Evolutionary conservation across 345 rosid species (phyloP).

Genomic region (Viola odorata): DNA sequence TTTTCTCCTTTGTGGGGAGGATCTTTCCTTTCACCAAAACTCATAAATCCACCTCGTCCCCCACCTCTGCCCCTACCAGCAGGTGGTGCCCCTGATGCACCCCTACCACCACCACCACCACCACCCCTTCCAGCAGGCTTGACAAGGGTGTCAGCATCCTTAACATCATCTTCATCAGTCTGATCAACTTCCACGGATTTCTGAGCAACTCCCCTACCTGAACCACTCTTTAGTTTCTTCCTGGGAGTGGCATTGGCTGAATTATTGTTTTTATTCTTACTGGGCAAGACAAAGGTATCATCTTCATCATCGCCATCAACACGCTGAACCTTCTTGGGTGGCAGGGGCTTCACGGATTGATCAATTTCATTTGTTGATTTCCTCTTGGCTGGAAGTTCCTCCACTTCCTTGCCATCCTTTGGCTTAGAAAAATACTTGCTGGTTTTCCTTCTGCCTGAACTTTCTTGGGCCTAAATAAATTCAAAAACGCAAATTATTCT

Average conservation of each 20-base stretch:
- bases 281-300: conserved; percentile 51
- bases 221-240: conserved; percentile 68
- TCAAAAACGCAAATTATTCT: neutral
- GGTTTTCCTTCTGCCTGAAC: conserved; percentile 67
- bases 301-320: conserved; percentile 50
- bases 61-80: conserved; percentile 90
- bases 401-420: conserved; percentile 49
- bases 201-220: conserved; percentile 61
- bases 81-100: conserved; percentile 49
- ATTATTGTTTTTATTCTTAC: conserved; percentile 27
- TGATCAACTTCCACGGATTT: conserved; percentile 43
- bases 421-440: conserved; percentile 87
- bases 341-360: conserved; percentile 40
- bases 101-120: conserved; percentile 48
- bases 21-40: conserved; percentile 93
- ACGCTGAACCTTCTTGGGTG: conserved; percentile 43
- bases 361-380: conserved; percentile 37
- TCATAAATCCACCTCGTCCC: conserved; percentile 90
- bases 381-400: conserved; percentile 59
- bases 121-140: conserved; percentile 78
- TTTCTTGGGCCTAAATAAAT: conserved; percentile 37
- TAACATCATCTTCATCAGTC: conserved; percentile 54
- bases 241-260: conserved; percentile 51
- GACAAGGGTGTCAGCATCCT: conserved; percentile 46
- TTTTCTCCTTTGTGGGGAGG: conserved; percentile 99